Evolutionary conservation across 2,329 filamentous ascomycete species (phyloP).

Genomic region (Hypoxylon sp.): DNA sequence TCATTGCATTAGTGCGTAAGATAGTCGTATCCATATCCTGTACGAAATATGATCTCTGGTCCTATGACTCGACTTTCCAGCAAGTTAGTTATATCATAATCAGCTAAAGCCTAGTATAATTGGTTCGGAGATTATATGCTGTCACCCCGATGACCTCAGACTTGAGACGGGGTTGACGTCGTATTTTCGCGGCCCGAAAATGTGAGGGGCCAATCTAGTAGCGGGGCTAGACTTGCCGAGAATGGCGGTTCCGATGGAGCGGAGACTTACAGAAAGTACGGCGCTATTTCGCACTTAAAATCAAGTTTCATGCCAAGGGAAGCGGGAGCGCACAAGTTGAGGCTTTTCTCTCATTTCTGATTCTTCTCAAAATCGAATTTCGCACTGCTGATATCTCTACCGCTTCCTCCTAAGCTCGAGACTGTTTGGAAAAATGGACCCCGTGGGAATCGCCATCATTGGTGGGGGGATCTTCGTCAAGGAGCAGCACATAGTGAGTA

Average conservation of each 20-base stretch:
- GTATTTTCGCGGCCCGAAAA: conserved; percentile 5
- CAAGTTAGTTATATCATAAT: neutral
- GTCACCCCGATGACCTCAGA: conserved; percentile 15
- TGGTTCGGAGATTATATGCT: neutral
- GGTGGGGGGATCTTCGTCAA: conserved; percentile 70
- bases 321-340: conserved; percentile 17
- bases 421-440: conserved; percentile 45
- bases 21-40: neutral
- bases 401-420: neutral
- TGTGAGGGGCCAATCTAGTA: conserved; percentile 2
- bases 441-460: conserved; percentile 67
- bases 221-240: conserved; percentile 30
- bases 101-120: conserved; percentile 5
- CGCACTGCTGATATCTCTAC: conserved; percentile 1
- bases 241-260: conserved; percentile 26
- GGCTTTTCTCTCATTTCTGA: conserved; percentile 1
- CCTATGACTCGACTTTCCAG: neutral
- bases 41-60: neutral
- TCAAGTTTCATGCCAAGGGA: conserved; percentile 3
- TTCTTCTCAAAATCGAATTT: neutral
- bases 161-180: conserved; percentile 12
- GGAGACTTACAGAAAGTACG: conserved; percentile 14
- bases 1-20: neutral
- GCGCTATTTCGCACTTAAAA: conserved; percentile 14
- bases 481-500: conserved; percentile 64